Evolutionary conservation across 148 eudicot species (phyloP), one percentile per base, ranked within the genome.

Genomic region (Camellia japonica): DNA sequence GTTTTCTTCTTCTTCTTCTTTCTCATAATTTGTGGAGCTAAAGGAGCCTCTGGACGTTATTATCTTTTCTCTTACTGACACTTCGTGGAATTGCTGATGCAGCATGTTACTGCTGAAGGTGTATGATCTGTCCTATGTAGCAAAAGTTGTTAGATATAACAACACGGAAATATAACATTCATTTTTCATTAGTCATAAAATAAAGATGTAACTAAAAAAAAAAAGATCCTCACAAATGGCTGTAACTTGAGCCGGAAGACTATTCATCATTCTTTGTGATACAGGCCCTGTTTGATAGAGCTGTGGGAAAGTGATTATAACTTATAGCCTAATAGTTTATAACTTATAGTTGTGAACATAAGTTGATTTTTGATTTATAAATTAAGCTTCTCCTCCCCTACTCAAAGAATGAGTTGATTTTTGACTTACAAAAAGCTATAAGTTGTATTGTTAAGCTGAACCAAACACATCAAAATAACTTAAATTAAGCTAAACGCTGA

Each of bases 111-210:
- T 47, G 51, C 51, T 46, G 95, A 91, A 83, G 93, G 92, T 65
- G 87, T 68, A 44, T 78, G 86, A 52, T 82, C 90, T 80, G 88
- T 93, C 66, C 88, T 47, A 47, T 47, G 51, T 5, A 47, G 51
- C 7, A 47, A 47, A 47, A 47, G 51, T 47, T 47, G 51, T 47
- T 47, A 47, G 51, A 47, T 47, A 69, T 4, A 18, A 43, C 5
- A 42, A 43, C 18, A 7, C 7, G 15, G 52, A 43, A 68, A 47
- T 47, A 47, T 66, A 14, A 68, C 2, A n/a, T 42, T 43, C 20
- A 16, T 18, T 1, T 67, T 41, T n/a, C 43, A 13, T 43, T 43
- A n/a, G 18, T 68, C 3, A 2, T 16, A 68, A 46, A 38, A 5
- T 68, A 44, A 66, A 44, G 42, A 30, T 5, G 20, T 7, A 3